These are phyloP conservation scores for Phytophthora fragariae DNA, from an alignment of 352 stramenopile species.

Conservation along the genomic window DNA sequence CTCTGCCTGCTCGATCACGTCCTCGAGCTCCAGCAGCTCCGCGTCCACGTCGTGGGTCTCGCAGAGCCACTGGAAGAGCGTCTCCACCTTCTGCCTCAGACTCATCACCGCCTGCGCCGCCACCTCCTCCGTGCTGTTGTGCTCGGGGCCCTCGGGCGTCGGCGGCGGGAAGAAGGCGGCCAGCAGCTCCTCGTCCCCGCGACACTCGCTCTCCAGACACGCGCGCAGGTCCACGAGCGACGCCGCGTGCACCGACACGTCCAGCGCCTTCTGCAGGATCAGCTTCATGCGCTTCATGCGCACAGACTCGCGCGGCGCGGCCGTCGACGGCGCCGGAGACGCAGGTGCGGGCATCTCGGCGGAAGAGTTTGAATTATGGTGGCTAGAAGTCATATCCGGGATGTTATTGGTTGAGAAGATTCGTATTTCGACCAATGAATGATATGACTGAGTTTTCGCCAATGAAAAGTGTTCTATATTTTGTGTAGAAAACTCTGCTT, in stretches of 20 bases:
- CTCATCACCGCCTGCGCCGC: conserved; percentile 59
- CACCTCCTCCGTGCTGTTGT: conserved; percentile 53
- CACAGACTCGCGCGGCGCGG: conserved; percentile 31
- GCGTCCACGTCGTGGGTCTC: conserved; percentile 56
- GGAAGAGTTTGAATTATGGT: conserved; percentile 24
- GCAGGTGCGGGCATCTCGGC: conserved; percentile 13
- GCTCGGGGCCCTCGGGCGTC: conserved; percentile 26
- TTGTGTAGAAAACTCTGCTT: background rate
- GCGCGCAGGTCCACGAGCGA: conserved; percentile 55
- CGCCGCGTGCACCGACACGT: conserved; percentile 61
- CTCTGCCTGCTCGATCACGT: conserved; percentile 55
- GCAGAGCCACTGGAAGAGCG: conserved; percentile 61
- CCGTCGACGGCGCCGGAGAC: conserved; percentile 25
- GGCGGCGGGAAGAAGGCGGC: conserved; percentile 53
- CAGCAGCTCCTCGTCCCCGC: conserved; percentile 58
- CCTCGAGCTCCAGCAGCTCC: conserved; percentile 59
- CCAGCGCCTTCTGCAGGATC: conserved; percentile 72
- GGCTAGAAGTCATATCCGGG: background rate
- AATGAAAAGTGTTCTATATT: conserved; percentile 19
- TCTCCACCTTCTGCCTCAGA: conserved; percentile 62
- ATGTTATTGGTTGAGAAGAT: background rate
- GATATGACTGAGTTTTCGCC: background rate
- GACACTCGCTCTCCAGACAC: conserved; percentile 62
- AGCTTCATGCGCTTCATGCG: conserved; percentile 67
- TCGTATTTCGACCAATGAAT: background rate